Percentiles rank a stretch among this genome's conserved stretches.
Conservation (phyloP, 495 filamentous ascomycete species). For the Daldinia bambusicola region DNA sequence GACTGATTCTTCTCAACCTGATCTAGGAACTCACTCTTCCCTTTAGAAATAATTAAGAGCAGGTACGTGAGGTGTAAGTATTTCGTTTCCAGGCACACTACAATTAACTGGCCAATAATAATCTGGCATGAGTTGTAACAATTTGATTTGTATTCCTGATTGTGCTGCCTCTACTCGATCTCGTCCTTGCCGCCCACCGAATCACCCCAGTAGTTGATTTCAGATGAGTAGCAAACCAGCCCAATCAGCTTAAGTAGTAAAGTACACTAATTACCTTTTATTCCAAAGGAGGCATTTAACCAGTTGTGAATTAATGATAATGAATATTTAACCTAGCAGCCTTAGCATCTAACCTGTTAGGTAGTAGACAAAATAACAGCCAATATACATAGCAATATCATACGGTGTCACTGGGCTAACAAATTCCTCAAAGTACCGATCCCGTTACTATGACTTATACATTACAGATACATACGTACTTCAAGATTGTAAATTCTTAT, state of each 20-base stretch:
- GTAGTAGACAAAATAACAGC: not conserved
- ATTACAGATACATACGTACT: not conserved
- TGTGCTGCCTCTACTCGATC: not conserved
- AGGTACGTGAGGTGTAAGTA: conserved; percentile 1
- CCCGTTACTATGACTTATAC: not conserved
- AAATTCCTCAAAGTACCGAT: not conserved
- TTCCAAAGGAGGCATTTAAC: not conserved
- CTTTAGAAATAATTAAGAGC: not conserved
- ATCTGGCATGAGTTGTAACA: not conserved
- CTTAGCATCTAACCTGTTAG: not conserved
- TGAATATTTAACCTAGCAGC: not conserved
- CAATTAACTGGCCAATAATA: not conserved
- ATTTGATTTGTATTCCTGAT: not conserved
- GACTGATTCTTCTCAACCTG: not conserved
- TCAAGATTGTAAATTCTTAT: not conserved
- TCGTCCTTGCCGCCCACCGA: not conserved
- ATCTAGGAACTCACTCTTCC: not conserved
- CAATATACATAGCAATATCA: conserved; percentile 3
- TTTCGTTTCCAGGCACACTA: not conserved
- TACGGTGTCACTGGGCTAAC: not conserved
- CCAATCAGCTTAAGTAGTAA: not conserved
- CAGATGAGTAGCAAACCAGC: not conserved
- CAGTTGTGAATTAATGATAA: not conserved
- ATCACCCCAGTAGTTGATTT: conserved; percentile 2
- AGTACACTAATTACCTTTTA: not conserved